Evolutionary conservation across 139 green algal genomes (phyloP).

Genomic region (Ettlia oleoabundans): DNA sequence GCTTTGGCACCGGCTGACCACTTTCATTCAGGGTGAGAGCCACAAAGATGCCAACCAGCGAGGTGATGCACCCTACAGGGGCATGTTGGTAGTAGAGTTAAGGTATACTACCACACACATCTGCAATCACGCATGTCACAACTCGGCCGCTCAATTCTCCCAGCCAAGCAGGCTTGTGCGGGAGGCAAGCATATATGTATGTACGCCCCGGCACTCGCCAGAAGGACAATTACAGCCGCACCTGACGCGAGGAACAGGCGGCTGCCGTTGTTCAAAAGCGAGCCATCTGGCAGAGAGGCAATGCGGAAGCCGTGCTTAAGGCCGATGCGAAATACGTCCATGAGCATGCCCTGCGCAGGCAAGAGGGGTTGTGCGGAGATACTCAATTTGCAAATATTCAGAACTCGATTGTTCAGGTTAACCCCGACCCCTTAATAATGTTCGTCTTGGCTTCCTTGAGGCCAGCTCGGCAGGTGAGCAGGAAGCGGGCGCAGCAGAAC

Average conservation of each 20-base stretch:
- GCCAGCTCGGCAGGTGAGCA: too few relatives aligned
- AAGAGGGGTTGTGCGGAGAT: not conserved
- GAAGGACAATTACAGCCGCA: not conserved
- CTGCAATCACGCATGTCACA: too few relatives aligned
- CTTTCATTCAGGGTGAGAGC: conserved; percentile 15
- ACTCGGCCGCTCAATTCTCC: not conserved
- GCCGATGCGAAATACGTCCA: conserved; percentile 59
- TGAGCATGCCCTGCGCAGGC: conserved; percentile 41
- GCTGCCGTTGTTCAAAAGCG: conserved; percentile 53
- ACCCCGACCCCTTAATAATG: too few relatives aligned
- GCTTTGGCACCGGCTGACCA: conserved; percentile 10
- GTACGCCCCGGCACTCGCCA: too few relatives aligned
- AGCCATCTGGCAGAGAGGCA: conserved; percentile 1
- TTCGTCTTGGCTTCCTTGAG: too few relatives aligned
- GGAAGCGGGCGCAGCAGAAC: too few relatives aligned
- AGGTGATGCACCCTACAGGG: conserved; percentile 34
- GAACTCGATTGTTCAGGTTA: too few relatives aligned
- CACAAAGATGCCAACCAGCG: conserved; percentile 13
- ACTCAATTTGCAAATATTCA: too few relatives aligned
- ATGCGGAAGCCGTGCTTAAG: conserved; percentile 49
- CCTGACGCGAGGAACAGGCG: conserved; percentile 58
- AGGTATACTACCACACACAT: too few relatives aligned
- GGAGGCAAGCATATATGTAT: too few relatives aligned
- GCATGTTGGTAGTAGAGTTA: not conserved
- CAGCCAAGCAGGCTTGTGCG: not conserved